Conservation (phyloP, 2,329 filamentous ascomycete genomes). For the Pseudocercospora fuligena region DNA sequence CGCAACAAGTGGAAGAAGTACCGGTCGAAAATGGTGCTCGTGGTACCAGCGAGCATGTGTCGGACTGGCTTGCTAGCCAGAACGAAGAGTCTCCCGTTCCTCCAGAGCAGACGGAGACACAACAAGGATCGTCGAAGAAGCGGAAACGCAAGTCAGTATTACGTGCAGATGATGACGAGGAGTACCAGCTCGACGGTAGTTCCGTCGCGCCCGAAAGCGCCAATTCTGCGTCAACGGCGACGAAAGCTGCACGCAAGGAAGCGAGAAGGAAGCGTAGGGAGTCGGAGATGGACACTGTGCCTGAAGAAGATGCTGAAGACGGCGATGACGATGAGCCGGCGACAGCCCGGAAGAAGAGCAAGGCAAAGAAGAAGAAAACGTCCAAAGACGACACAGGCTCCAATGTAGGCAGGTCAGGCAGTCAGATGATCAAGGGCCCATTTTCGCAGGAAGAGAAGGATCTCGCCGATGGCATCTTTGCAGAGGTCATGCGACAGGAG, state of each 20-base stretch:
- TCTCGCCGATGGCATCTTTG: constrained; percentile 35
- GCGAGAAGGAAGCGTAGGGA: constrained; percentile 10
- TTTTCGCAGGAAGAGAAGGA: constrained; percentile 34
- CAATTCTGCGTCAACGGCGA: constrained; percentile 8
- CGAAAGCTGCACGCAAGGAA: constrained; percentile 11
- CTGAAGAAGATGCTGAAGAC: background rate
- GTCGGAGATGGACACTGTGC: background rate
- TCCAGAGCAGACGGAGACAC: constrained; percentile 11
- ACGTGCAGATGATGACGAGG: constrained; percentile 24
- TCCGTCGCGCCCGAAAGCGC: constrained; percentile 16
- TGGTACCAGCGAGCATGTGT: constrained; percentile 9
- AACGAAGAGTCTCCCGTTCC: constrained; percentile 18
- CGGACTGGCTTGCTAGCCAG: constrained; percentile 18
- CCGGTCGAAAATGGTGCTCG: background rate
- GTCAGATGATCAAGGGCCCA: constrained; percentile 17
- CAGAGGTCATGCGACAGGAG: constrained; percentile 23
- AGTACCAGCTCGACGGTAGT: constrained; percentile 16
- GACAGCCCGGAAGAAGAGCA: background rate
- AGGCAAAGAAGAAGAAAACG: constrained; percentile 12
- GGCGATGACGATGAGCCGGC: background rate
- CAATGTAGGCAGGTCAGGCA: constrained; percentile 2
- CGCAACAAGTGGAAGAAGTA: background rate
- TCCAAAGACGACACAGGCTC: background rate
- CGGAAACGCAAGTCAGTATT: constrained; percentile 25
- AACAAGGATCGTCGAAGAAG: constrained; percentile 1